These are phyloP conservation scores for Podospora conica DNA, from an alignment of 495 filamentous ascomycete species.

Conservation along the genomic window DNA sequence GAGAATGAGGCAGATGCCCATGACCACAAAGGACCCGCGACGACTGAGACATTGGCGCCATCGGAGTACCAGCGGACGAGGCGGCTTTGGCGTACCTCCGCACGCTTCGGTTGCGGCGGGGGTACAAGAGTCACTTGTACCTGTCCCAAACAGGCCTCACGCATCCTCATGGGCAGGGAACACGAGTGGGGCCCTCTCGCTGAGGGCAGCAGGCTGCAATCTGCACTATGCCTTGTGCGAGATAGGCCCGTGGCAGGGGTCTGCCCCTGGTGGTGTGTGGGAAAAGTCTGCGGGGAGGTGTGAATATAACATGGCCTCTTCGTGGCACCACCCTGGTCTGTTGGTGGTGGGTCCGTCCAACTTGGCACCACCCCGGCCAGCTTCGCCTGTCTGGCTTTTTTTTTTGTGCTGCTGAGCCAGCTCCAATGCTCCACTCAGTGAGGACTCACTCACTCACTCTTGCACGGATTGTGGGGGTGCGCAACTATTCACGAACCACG, in stretches of 20 bases:
- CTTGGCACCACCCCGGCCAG: slow-evolving; percentile 21
- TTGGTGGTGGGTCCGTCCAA: slow-evolving; percentile 19
- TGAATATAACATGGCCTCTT: slow-evolving; percentile 27
- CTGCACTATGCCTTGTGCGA: slow-evolving; percentile 27
- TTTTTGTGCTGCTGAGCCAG: not conserved
- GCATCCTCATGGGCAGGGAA: slow-evolving; percentile 14
- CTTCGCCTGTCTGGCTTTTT: slow-evolving; percentile 7
- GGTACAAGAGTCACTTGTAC: slow-evolving; percentile 18
- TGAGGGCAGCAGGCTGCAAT: slow-evolving; percentile 25
- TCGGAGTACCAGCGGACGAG: slow-evolving; percentile 17
- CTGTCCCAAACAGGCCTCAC: slow-evolving; percentile 6
- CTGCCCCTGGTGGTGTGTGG: slow-evolving; percentile 16
- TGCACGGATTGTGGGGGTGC: not conserved
- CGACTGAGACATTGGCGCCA: slow-evolving; percentile 27
- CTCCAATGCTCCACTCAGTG: not conserved
- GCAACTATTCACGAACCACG: slow-evolving; percentile 6
- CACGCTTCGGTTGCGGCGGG: slow-evolving; percentile 6
- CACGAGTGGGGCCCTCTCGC: slow-evolving; percentile 21
- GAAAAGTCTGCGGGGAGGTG: slow-evolving; percentile 20
- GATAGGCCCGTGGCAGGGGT: slow-evolving; percentile 22
- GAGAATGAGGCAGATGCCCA: slow-evolving; percentile 25
- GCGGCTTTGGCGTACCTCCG: slow-evolving; percentile 13
- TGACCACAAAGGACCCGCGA: slow-evolving; percentile 34
- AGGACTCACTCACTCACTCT: slow-evolving; percentile 4
- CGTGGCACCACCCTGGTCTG: slow-evolving; percentile 32